phyloP scores from a whole-genome alignment of 2,329 filamentous ascomycete genomes.

The Paecilomyces fulvus region DNA sequence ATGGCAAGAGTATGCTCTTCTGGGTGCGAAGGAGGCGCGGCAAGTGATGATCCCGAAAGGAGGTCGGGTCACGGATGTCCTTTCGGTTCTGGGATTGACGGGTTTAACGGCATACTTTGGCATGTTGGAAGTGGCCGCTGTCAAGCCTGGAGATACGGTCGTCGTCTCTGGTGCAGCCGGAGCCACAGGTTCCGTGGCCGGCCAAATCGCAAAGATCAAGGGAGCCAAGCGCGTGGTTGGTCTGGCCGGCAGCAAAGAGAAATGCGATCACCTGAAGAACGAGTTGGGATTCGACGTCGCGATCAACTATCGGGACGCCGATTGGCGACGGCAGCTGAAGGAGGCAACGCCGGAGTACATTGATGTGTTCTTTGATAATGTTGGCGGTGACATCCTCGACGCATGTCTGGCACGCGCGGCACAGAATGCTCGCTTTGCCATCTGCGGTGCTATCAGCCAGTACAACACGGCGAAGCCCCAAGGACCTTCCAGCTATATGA shows the following conservation, averaged over 20 bases:
- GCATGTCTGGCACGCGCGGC: slow-evolving; percentile 57
- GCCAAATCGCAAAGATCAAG: slow-evolving; percentile 69
- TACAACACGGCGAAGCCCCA: slow-evolving; percentile 54
- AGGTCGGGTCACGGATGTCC: slow-evolving; percentile 49
- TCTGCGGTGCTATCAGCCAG: slow-evolving; percentile 62
- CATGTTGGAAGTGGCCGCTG: slow-evolving; percentile 58
- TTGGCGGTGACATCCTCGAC: slow-evolving; percentile 64
- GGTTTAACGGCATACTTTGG: slow-evolving; percentile 72
- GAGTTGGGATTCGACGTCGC: slow-evolving; percentile 60
- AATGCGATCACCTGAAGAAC: slow-evolving; percentile 56
- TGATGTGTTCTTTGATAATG: slow-evolving; percentile 68
- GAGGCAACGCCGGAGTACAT: slow-evolving; percentile 52
- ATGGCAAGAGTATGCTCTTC: slow-evolving; percentile 59
- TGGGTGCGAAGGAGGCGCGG: slow-evolving; percentile 43
- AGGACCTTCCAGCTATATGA: slow-evolving; percentile 46
- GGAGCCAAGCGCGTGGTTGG: slow-evolving; percentile 55
- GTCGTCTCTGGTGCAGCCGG: slow-evolving; percentile 72
- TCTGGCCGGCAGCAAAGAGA: slow-evolving; percentile 58
- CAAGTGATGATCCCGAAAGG: slow-evolving; percentile 37
- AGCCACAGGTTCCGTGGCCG: slow-evolving; percentile 66
- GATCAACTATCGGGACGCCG: slow-evolving; percentile 59
- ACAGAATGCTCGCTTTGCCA: slow-evolving; percentile 55
- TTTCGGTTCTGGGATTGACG: slow-evolving; percentile 57
- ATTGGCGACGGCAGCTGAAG: slow-evolving; percentile 53
- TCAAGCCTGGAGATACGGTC: slow-evolving; percentile 63